Evolutionary conservation across 176 grass and related monocot genomes (phyloP).

Genomic region (Musa itinerans): DNA sequence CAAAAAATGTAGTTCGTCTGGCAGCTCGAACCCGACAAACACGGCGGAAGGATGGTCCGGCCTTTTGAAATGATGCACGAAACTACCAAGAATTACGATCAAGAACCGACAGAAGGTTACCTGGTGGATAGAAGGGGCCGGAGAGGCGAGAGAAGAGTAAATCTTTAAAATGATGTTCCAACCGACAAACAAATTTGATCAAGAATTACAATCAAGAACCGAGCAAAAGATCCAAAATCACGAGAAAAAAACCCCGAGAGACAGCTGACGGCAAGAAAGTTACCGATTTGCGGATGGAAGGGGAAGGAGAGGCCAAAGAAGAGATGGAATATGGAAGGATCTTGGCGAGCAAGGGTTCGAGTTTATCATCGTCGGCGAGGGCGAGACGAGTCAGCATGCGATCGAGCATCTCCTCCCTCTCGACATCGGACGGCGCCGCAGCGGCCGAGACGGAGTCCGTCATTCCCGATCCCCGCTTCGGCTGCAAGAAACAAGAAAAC

Average conservation of each 20-base stretch:
- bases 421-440: constrained; percentile 39
- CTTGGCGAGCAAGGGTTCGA: constrained; percentile 54
- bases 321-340: constrained; percentile 86
- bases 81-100: neutral
- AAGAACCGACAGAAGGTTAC: neutral
- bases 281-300: constrained; percentile 72
- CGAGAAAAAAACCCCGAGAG: no score
- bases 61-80: neutral
- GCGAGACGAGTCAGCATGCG: constrained; percentile 79
- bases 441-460: constrained; percentile 30
- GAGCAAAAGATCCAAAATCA: no score
- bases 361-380: constrained; percentile 65
- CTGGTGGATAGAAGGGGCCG: no score
- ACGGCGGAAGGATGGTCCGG: no score
- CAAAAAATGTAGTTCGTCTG: neutral
- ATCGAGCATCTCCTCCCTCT: constrained; percentile 68
- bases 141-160: no score
- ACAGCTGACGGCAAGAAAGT: neutral
- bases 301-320: constrained; percentile 58
- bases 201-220: no score
- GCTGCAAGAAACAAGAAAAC: constrained; percentile 3
- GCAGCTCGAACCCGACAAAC: neutral
- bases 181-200: no score
- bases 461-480: constrained; percentile 22
- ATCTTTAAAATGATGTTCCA: no score